Percentiles rank a stretch among this genome's conserved stretches.
Conservation (phyloP, 2,329 filamentous ascomycete species). For the Hymenoscyphus linearis region DNA sequence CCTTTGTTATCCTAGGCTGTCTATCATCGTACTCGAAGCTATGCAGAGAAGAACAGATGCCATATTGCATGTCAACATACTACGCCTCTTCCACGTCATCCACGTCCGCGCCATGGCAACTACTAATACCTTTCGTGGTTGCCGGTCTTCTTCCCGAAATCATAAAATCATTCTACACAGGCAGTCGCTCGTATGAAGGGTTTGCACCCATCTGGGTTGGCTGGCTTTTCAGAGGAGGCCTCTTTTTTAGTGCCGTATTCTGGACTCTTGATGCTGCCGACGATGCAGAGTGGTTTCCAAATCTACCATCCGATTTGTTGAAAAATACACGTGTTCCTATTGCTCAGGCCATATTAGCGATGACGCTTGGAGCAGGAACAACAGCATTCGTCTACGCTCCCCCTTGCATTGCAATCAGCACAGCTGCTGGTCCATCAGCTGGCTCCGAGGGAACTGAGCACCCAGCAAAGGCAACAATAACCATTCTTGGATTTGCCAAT, state of each 20-base stretch:
- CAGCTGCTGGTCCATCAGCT: conserved; percentile 28
- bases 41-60: conserved; percentile 98
- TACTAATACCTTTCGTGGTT: conserved; percentile 71
- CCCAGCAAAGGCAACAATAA: conserved; percentile 51
- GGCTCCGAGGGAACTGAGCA: conserved; percentile 16
- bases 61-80: conserved; percentile 90
- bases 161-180: conserved; percentile 71
- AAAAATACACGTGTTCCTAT: conserved; percentile 72
- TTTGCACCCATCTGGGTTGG: conserved; percentile 81
- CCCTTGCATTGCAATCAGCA: conserved; percentile 72
- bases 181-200: conserved; percentile 84
- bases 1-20: conserved; percentile 75
- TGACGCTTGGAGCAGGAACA: conserved; percentile 78
- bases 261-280: conserved; percentile 89
- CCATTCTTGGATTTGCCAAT: conserved; percentile 87
- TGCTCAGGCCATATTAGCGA: conserved; percentile 73
- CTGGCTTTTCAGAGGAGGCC: conserved; percentile 67
- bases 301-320: conserved; percentile 51
- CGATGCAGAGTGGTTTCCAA: conserved; percentile 73
- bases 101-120: conserved; percentile 87
- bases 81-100: conserved; percentile 89
- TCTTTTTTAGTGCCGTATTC: conserved; percentile 72
- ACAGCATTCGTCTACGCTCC: conserved; percentile 82
- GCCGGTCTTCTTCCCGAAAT: conserved; percentile 67
- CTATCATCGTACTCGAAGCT: conserved; percentile 83